Base-by-base conservation (phyloP, 148 eudicot species). In the Chenopodium suecicum region DNA sequence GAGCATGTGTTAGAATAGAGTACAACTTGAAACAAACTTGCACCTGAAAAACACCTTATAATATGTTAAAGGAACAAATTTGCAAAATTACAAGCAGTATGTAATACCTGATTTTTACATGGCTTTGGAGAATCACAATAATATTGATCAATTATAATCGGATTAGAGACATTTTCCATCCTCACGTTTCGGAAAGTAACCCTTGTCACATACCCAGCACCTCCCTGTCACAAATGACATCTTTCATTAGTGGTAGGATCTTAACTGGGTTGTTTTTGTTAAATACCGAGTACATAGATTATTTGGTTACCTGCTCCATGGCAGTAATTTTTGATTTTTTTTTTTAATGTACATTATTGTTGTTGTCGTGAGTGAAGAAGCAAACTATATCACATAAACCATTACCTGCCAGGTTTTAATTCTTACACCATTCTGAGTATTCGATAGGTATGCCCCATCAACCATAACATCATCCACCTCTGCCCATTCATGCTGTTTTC, bases 341-440 rank as follows among this genome's bases (percentile, higher is more conserved):
- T 11, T 25, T 7, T 8, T 73, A 34, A 47, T 4, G 63, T 17
- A 3, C 0, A 4, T 4, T 11, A 6, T 74, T 25, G 37, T 14
- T 2, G 12, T 12, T 52, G n/a, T 48, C 6, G 9, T n/a, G 31
- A 4, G 20, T 19, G 34, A 81, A 67, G 19, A 73, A 63, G 29
- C 9, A 73, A 7, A 29, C 1, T 7, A 25, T 52, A 66, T 19
- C 5, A 48, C 56, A 73, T 12, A 5, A 47, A 81, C 37, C 41
- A 9, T 79, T 83, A 96, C 99, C 99, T 97, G 99, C 99, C 99
- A 97, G 29, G 95, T 91, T 89, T 97, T 97, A 83, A 97, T 92
- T 89, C 99, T 86, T 19, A 91, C 83, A 63, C 98, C 99, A 83
- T 97, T 97, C 58, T 90, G 86, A n/a, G 98, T 94, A 85, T 92